Evolutionary conservation across 495 filamentous ascomycete species (phyloP).

Genomic region (Talaromyces ruber): DNA sequence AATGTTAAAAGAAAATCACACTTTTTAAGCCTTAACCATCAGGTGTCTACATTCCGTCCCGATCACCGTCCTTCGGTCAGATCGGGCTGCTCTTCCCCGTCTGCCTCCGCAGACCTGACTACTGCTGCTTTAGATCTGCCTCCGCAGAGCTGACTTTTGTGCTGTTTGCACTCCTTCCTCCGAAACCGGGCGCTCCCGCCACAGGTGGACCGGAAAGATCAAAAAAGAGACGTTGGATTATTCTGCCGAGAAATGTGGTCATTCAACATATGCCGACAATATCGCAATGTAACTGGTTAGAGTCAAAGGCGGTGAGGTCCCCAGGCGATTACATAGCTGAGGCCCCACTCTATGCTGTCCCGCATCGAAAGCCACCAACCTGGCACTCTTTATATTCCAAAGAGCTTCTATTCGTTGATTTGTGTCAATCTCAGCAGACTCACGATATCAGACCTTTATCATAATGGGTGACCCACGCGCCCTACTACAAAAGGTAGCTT

Average conservation of each 20-base stretch:
- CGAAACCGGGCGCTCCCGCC: too few relatives aligned
- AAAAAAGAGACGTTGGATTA: background rate
- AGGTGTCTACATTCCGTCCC: too few relatives aligned
- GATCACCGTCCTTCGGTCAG: too few relatives aligned
- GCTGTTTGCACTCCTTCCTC: too few relatives aligned
- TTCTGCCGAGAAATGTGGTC: background rate
- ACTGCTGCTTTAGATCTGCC: too few relatives aligned
- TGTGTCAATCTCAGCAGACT: background rate
- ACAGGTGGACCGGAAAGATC: too few relatives aligned
- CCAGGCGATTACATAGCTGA: background rate
- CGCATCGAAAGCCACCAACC: background rate
- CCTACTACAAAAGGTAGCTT: constrained; percentile 45
- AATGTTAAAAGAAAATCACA: too few relatives aligned
- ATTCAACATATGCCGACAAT: background rate
- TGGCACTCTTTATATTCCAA: background rate
- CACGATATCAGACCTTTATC: background rate
- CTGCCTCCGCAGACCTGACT: too few relatives aligned
- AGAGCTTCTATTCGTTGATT: background rate
- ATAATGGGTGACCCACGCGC: constrained; percentile 43
- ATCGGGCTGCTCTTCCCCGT: too few relatives aligned
- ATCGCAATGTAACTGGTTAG: background rate
- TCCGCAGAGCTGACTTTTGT: too few relatives aligned
- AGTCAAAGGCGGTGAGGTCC: background rate
- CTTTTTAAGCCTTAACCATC: too few relatives aligned
- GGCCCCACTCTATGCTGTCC: background rate